phyloP scores from a whole-genome alignment of 148 eudicot species.

The Cornus suecica region DNA sequence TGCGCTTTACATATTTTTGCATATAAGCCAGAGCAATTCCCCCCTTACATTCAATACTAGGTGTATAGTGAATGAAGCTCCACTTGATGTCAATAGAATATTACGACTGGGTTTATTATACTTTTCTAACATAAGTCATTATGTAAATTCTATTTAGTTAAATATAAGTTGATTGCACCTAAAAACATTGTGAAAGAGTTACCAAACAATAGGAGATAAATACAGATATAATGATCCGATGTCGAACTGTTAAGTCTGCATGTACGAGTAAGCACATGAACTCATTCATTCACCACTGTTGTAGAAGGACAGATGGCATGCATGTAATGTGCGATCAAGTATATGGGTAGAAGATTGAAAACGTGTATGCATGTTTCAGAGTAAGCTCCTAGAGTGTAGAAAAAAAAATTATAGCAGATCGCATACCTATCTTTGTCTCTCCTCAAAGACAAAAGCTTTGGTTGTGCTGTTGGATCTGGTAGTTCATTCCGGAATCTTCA shows the following conservation, averaged over 20 bases:
- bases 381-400: background rate
- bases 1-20: no score
- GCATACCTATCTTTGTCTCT: slow-evolving; percentile 87
- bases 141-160: background rate
- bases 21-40: no score
- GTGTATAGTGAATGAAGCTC: no score
- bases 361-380: background rate
- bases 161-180: no score
- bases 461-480: slow-evolving; percentile 91
- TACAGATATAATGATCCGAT: background rate
- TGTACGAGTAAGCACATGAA: background rate
- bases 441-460: slow-evolving; percentile 66
- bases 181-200: background rate
- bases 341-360: background rate
- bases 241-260: background rate
- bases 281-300: background rate
- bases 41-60: no score
- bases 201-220: background rate
- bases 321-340: background rate
- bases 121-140: no score
- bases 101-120: no score
- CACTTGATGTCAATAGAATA: no score
- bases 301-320: background rate
- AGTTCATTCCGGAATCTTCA: slow-evolving; percentile 90
- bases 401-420: background rate